Conservation (phyloP, 129 eudicot species). For the Centaurea solstitialis region DNA sequence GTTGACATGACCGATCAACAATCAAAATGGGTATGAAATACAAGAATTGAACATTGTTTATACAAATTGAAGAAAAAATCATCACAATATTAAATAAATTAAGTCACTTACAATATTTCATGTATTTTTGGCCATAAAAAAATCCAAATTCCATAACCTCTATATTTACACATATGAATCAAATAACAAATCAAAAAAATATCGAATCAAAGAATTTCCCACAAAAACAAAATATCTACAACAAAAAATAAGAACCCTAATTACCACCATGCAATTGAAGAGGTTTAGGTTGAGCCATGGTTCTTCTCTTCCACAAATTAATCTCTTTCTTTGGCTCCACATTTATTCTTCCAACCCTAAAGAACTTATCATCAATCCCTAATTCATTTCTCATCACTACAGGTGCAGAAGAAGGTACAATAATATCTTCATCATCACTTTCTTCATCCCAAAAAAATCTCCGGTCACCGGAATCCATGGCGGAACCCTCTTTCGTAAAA, state of each 20-base stretch:
- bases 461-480: slow-evolving; percentile 40
- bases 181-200: slow-evolving; percentile 29
- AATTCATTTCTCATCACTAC: slow-evolving; percentile 36
- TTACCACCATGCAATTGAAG: slow-evolving; percentile 34
- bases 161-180: not conserved
- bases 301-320: slow-evolving; percentile 91
- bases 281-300: slow-evolving; percentile 77
- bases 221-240: not conserved
- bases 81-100: no score
- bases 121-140: not conserved
- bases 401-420: slow-evolving; percentile 68
- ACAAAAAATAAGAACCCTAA: not conserved
- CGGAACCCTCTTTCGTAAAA: slow-evolving; percentile 47
- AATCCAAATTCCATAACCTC: not conserved
- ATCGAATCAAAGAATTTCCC: slow-evolving; percentile 1
- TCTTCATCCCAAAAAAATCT: slow-evolving; percentile 44
- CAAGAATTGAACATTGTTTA: not conserved
- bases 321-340: slow-evolving; percentile 70
- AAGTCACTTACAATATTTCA: not conserved
- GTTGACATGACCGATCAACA: not conserved
- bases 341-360: slow-evolving; percentile 29
- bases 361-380: slow-evolving; percentile 30
- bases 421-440: slow-evolving; percentile 40
- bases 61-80: not conserved
- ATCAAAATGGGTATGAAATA: not conserved